Percentiles rank a stretch among this genome's conserved stretches.
These are phyloP conservation scores for Dendrostoma leiphaemia DNA, from an alignment of 2,329 filamentous ascomycete species.

Conservation along the genomic window DNA sequence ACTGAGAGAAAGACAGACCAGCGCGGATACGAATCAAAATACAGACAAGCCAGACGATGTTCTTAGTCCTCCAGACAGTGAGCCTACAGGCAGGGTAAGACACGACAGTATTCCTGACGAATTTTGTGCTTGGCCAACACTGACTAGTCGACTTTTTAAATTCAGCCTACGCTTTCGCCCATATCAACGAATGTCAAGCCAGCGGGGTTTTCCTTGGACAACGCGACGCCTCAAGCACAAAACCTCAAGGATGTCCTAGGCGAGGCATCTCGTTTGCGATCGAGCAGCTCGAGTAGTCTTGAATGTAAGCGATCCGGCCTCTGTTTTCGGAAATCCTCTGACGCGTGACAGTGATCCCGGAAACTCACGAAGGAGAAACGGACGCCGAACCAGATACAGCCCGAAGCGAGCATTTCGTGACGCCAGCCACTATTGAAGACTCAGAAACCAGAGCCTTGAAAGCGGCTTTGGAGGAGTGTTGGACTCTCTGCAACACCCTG, in stretches of 20 bases:
- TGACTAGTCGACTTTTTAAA: slow-evolving; percentile 29
- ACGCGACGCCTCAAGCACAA: slow-evolving; percentile 78
- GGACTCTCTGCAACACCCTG: slow-evolving; percentile 90
- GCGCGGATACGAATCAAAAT: slow-evolving; percentile 24
- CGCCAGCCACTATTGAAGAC: slow-evolving; percentile 40
- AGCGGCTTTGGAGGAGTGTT: slow-evolving; percentile 80
- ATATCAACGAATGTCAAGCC: slow-evolving; percentile 74
- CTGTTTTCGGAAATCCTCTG: slow-evolving; percentile 20
- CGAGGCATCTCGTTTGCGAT: slow-evolving; percentile 55
- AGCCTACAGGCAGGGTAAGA: slow-evolving; percentile 36
- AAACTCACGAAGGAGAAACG: slow-evolving; percentile 45
- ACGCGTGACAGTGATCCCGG: slow-evolving; percentile 49
- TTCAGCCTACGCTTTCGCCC: slow-evolving; percentile 62
- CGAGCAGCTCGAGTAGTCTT: slow-evolving; percentile 70
- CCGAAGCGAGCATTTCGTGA: slow-evolving; percentile 44
- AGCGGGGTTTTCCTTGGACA: slow-evolving; percentile 63
- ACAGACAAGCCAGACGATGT: slow-evolving; percentile 32
- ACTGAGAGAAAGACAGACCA: slow-evolving; percentile 36
- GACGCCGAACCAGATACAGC: slow-evolving; percentile 54
- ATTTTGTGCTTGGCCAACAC: not conserved
- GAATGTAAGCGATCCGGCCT: slow-evolving; percentile 58
- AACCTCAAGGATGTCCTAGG: slow-evolving; percentile 71
- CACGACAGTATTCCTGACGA: not conserved
- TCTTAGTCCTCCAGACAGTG: slow-evolving; percentile 32
- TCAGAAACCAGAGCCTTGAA: slow-evolving; percentile 67